Conservation (phyloP, 495 filamentous ascomycete genomes). For the Arthonia radiata region DNA sequence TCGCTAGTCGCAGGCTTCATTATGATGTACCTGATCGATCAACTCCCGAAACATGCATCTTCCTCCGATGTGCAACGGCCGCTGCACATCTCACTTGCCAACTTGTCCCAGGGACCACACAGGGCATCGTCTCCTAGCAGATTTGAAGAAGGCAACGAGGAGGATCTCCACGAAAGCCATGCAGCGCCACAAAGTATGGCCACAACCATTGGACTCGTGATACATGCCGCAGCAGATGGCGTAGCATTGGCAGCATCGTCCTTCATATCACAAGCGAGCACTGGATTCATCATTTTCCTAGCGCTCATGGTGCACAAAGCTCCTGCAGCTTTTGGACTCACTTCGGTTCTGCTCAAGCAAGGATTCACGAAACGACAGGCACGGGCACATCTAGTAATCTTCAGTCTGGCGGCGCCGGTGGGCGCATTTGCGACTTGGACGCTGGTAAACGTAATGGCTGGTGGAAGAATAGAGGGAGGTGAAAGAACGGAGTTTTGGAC, state of each 20-base stretch:
- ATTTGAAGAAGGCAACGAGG: slow-evolving; percentile 19
- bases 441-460: slow-evolving; percentile 27
- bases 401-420: slow-evolving; percentile 71
- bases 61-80: slow-evolving; percentile 26
- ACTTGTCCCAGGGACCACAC: slow-evolving; percentile 31
- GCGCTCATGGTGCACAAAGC: slow-evolving; percentile 97
- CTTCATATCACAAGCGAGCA: slow-evolving; percentile 36
- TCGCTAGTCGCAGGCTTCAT: slow-evolving; percentile 75
- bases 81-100: slow-evolving; percentile 60
- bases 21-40: slow-evolving; percentile 88
- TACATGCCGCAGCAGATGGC: slow-evolving; percentile 88
- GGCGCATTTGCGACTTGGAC: slow-evolving; percentile 69
- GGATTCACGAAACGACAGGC: slow-evolving; percentile 68
- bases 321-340: slow-evolving; percentile 84
- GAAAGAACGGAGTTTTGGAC: slow-evolving; percentile 58
- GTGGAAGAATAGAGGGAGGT: slow-evolving; percentile 17
- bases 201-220: slow-evolving; percentile 82
- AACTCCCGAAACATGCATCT: slow-evolving; percentile 37
- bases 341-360: slow-evolving; percentile 67
- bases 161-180: slow-evolving; percentile 1
- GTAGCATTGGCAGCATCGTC: slow-evolving; percentile 82
- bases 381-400: slow-evolving; percentile 63
- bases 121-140: slow-evolving; percentile 21
- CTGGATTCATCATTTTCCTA: slow-evolving; percentile 76
- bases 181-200: slow-evolving; percentile 9